phyloP scores from a whole-genome alignment of 2,329 filamentous ascomycete species.

The Arthrobotrys entomopaga region DNA sequence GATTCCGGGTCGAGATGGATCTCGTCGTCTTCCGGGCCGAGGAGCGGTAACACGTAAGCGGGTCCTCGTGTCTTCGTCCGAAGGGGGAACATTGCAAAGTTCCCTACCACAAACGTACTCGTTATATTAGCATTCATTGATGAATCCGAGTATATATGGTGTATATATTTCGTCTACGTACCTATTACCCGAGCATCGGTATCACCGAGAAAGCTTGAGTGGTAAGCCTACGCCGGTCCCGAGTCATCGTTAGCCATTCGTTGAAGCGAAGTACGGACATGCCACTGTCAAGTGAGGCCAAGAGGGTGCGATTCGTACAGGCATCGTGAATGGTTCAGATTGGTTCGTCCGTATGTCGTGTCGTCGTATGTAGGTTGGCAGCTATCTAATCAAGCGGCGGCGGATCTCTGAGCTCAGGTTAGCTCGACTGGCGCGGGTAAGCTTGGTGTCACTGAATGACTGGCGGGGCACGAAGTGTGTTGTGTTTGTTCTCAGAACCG shows the following conservation, averaged over 20 bases:
- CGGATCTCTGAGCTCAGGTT: slow-evolving; percentile 23
- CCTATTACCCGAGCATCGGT: slow-evolving; percentile 59
- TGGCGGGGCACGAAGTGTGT: slow-evolving; percentile 13
- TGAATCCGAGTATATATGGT: not conserved
- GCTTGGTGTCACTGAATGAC: slow-evolving; percentile 9
- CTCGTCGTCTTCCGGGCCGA: slow-evolving; percentile 68
- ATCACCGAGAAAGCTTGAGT: slow-evolving; percentile 59
- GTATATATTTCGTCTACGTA: slow-evolving; percentile 32
- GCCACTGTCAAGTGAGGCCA: not conserved
- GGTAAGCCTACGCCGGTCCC: slow-evolving; percentile 57
- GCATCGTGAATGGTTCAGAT: slow-evolving; percentile 33
- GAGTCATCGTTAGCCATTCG: too few species aligned
- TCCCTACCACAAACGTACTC: slow-evolving; percentile 69
- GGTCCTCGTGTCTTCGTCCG: slow-evolving; percentile 96
- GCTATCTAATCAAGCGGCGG: slow-evolving; percentile 25
- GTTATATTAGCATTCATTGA: slow-evolving; percentile 8
- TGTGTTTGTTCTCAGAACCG: slow-evolving; percentile 39
- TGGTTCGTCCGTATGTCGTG: slow-evolving; percentile 5
- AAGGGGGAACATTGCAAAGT: slow-evolving; percentile 93
- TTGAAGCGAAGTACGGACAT: too few species aligned
- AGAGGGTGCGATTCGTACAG: slow-evolving; percentile 28
- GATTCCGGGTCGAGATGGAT: slow-evolving; percentile 77
- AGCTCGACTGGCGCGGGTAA: slow-evolving; percentile 24
- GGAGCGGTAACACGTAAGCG: slow-evolving; percentile 80
- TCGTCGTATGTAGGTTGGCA: slow-evolving; percentile 24